Conservation (phyloP, 495 filamentous ascomycete genomes). For the Haplographium delicatum region DNA sequence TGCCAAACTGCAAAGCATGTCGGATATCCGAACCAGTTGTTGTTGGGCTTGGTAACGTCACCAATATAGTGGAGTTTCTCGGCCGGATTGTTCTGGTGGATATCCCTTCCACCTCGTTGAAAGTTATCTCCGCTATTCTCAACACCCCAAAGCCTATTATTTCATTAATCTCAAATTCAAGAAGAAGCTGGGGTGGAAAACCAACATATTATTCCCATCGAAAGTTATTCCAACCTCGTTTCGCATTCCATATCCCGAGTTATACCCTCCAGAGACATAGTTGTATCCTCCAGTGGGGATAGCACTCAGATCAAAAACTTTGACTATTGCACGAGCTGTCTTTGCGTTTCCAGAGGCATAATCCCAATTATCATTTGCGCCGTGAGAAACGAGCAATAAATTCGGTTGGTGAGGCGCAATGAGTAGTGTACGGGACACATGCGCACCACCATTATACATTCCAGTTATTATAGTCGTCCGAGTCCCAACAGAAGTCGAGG, state of each 20-base stretch:
- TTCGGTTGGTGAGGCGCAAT: background rate
- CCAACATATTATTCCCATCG: background rate
- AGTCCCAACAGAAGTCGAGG: background rate
- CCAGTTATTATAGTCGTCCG: background rate
- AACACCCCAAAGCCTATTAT: background rate
- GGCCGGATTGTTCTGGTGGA: background rate
- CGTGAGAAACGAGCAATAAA: background rate
- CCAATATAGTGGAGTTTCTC: background rate
- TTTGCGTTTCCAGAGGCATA: background rate
- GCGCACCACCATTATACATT: background rate
- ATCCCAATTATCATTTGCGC: background rate
- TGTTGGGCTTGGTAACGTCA: background rate
- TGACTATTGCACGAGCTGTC: background rate
- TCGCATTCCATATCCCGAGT: background rate
- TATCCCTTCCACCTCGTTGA: background rate
- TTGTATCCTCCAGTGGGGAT: background rate
- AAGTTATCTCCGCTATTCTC: background rate
- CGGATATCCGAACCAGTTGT: background rate
- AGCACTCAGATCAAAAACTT: background rate
- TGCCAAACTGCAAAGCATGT: background rate
- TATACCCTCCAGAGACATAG: background rate
- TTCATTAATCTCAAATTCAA: slow-evolving; percentile 13
- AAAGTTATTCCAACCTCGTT: background rate
- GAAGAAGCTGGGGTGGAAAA: background rate
- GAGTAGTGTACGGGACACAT: background rate